phyloP scores from a whole-genome alignment of 345 rosid genomes.

The Euphorbia lathyris region DNA sequence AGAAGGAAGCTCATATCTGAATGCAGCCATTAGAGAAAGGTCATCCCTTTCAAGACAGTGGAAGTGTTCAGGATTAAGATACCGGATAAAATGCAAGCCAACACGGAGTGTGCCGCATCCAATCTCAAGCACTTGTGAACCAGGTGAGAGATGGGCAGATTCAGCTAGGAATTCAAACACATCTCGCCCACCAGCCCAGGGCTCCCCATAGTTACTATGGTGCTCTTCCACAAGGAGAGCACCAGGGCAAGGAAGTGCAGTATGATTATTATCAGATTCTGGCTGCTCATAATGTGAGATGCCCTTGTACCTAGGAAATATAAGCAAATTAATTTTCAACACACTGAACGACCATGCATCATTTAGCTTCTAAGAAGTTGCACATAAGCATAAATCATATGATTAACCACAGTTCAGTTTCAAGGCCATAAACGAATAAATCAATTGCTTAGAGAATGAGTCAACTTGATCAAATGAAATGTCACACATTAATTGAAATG shows the following conservation, averaged over 20 bases:
- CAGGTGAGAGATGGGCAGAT: constrained; percentile 43
- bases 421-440: background rate
- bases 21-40: constrained; percentile 94
- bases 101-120: constrained; percentile 97
- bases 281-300: constrained; percentile 74
- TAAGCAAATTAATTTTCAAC: background rate
- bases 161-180: constrained; percentile 90
- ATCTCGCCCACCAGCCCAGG: constrained; percentile 96
- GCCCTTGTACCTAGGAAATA: constrained; percentile 65
- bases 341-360: no score
- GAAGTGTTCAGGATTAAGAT: constrained; percentile 55
- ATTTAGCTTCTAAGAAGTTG: no score
- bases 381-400: background rate
- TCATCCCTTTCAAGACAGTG: constrained; percentile 95
- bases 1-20: constrained; percentile 89
- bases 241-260: constrained; percentile 82
- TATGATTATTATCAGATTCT: constrained; percentile 54
- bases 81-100: constrained; percentile 87
- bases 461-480: background rate
- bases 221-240: constrained; percentile 89
- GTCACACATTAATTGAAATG: background rate
- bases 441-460: background rate
- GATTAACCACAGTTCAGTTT: background rate
- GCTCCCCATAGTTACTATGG: no score
- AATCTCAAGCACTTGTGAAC: constrained; percentile 73